Percentiles rank a stretch among this genome's conserved stretches.
phyloP scores from a whole-genome alignment of 371 early-diverging fungal genomes.

The Mucor ambiguus region DNA sequence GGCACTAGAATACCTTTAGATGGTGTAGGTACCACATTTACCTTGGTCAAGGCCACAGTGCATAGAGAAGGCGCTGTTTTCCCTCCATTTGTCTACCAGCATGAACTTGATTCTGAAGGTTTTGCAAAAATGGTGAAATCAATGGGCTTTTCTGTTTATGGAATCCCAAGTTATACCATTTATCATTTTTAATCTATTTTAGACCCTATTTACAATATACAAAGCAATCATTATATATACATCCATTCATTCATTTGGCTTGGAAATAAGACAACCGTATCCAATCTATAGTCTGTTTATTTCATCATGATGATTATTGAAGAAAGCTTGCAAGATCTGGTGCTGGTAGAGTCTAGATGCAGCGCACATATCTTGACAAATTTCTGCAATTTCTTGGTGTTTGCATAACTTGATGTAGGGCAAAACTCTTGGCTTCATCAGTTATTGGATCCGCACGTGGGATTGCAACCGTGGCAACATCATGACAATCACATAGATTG shows the following conservation, averaged over 20 bases:
- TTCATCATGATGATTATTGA: too few relatives aligned
- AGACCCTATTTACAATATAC: background rate
- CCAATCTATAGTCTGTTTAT: background rate
- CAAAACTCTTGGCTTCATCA: background rate
- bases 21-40: conserved; percentile 65
- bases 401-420: background rate
- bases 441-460: background rate
- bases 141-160: conserved; percentile 60
- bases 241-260: background rate
- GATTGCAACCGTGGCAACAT: background rate
- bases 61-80: conserved; percentile 68
- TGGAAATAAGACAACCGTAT: background rate
- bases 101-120: conserved; percentile 73
- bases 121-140: conserved; percentile 69
- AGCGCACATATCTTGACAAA: too few relatives aligned
- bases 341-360: too few relatives aligned
- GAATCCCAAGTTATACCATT: conserved; percentile 52
- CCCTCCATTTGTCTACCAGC: conserved; percentile 60
- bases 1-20: conserved; percentile 55
- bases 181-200: conserved; percentile 12
- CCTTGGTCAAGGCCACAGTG: conserved; percentile 62
- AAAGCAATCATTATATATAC: background rate
- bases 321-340: background rate
- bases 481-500: background rate
- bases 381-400: background rate